Evolutionary conservation across 2,329 filamentous ascomycete genomes (phyloP).

Genomic region (Paraphoma chrysanthemicola): DNA sequence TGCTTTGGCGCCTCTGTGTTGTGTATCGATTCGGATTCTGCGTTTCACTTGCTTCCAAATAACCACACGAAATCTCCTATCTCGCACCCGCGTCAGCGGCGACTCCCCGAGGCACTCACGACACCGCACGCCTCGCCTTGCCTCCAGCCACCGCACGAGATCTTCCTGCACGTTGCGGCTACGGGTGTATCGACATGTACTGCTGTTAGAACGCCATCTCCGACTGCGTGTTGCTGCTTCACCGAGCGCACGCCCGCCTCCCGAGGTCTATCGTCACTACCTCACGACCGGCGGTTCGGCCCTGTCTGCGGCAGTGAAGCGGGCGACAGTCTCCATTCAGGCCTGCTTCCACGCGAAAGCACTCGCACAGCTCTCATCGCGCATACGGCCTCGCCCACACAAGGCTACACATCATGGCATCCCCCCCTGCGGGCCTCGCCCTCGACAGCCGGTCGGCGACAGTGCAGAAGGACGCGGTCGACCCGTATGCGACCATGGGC

Average conservation of each 20-base stretch:
- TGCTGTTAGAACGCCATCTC: conserved; percentile 4
- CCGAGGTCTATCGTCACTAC: conserved; percentile 14
- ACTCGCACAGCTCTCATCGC: not conserved
- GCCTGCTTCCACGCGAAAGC: not conserved
- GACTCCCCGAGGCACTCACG: conserved; percentile 3
- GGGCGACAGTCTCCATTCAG: not conserved
- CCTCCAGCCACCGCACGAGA: conserved; percentile 1
- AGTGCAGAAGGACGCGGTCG: conserved; percentile 32
- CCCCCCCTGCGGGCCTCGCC: conserved; percentile 28
- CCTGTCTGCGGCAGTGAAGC: conserved; percentile 6
- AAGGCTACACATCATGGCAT: conserved; percentile 35
- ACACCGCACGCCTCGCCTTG: not conserved
- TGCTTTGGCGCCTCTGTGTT: not conserved
- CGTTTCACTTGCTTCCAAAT: not conserved
- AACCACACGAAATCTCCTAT: not conserved
- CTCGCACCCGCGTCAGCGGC: conserved; percentile 4
- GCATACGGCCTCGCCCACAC: not conserved
- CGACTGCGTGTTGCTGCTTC: conserved; percentile 10
- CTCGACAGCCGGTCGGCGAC: conserved; percentile 34
- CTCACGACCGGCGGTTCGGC: conserved; percentile 6
- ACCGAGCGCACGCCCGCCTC: conserved; percentile 13
- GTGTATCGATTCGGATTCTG: not conserved
- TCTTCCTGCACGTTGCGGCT: conserved; percentile 4
- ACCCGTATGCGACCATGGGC: conserved; percentile 56
- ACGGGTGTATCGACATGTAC: conserved; percentile 17